A percentile compares a stretch with the other conserved stretches of the same genome.
Evolutionary conservation across 2,329 filamentous ascomycete genomes (phyloP).

Genomic region (Aspergillus unguis): DNA sequence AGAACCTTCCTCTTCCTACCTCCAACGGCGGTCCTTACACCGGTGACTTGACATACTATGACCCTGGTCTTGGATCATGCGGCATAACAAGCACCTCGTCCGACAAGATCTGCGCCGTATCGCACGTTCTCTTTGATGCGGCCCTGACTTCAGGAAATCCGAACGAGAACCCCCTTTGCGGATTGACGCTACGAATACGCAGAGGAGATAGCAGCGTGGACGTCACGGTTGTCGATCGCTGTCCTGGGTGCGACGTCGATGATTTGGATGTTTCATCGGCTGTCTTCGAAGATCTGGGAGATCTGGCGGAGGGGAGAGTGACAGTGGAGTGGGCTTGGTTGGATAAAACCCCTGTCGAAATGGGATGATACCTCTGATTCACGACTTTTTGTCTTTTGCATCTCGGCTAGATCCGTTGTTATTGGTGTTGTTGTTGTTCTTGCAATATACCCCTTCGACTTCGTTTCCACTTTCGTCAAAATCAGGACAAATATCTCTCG

Average conservation of each 20-base stretch:
- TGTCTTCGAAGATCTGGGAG: conserved; percentile 49
- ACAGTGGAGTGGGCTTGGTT: conserved; percentile 52
- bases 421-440: not conserved
- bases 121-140: conserved; percentile 64
- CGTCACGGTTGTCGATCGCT: conserved; percentile 67
- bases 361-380: not conserved
- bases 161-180: conserved; percentile 67
- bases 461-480: not conserved
- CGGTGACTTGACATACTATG: conserved; percentile 69
- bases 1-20: conserved; percentile 28
- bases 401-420: not conserved
- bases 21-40: conserved; percentile 50
- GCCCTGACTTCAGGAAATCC: conserved; percentile 51
- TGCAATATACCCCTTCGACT: conserved; percentile 9
- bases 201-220: conserved; percentile 56
- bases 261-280: conserved; percentile 51
- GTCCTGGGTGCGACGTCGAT: conserved; percentile 49
- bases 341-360: conserved; percentile 32
- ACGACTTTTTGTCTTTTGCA: not conserved
- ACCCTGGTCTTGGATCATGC: conserved; percentile 65
- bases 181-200: conserved; percentile 60
- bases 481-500: not conserved
- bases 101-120: conserved; percentile 65
- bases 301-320: conserved; percentile 47
- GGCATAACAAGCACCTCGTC: conserved; percentile 53